phyloP scores from a whole-genome alignment of 202 grass and related monocot genomes.

The Hordeum pubiflorum region DNA sequence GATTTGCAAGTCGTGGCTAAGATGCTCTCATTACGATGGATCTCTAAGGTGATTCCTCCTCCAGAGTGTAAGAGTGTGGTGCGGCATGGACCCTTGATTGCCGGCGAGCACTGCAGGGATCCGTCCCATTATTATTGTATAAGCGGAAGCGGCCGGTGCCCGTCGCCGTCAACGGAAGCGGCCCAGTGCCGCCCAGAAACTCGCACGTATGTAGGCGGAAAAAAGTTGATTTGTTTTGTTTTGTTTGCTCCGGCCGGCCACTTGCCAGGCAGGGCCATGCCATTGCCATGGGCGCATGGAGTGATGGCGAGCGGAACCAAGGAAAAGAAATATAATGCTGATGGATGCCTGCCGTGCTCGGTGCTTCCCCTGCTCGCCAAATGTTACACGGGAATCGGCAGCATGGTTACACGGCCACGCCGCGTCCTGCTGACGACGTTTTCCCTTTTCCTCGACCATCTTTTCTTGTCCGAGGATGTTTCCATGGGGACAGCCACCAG shows the following conservation, averaged over 20 bases:
- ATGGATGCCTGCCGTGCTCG: slow-evolving; percentile 36
- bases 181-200: slow-evolving; percentile 10
- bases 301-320: neutral
- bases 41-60: neutral
- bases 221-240: slow-evolving; percentile 24
- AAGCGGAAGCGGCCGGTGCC: neutral
- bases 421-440: neutral
- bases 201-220: slow-evolving; percentile 7
- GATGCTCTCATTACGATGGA: neutral
- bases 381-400: slow-evolving; percentile 17
- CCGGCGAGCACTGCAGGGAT: slow-evolving; percentile 2
- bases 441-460: neutral
- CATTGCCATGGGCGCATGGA: neutral
- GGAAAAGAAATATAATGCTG: neutral
- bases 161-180: slow-evolving; percentile 26
- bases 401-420: neutral
- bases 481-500: no score
- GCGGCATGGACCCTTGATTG: slow-evolving; percentile 16
- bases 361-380: slow-evolving; percentile 3
- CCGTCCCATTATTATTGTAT: neutral
- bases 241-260: slow-evolving; percentile 17
- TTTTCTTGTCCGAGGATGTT: neutral
- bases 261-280: slow-evolving; percentile 5
- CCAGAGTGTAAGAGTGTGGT: neutral
- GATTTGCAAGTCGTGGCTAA: no score